Percentiles rank a stretch among this genome's conserved stretches.
Conservation (phyloP, 345 rosid species). For the Zanthoxylum bungeanum region DNA sequence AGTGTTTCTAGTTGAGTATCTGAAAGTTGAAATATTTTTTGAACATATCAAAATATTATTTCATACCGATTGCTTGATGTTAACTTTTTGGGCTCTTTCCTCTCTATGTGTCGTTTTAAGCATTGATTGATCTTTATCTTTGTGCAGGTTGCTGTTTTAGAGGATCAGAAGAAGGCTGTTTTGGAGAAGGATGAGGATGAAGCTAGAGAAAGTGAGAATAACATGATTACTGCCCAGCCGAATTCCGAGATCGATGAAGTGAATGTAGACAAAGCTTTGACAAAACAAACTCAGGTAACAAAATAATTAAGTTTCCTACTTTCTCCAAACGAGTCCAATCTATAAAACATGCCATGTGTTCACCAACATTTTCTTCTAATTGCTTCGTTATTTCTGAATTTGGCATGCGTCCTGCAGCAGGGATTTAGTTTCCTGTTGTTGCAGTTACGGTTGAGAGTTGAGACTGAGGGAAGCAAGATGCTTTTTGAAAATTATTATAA, state of each 20-base stretch:
- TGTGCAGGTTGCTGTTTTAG: slow-evolving; percentile 65
- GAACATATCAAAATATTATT: neutral
- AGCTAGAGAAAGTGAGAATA: slow-evolving; percentile 30
- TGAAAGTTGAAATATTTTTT: neutral
- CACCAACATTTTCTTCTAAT: neutral
- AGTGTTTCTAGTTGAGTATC: neutral
- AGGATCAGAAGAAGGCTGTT: slow-evolving; percentile 46
- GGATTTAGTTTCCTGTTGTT: no score
- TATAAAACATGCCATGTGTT: neutral
- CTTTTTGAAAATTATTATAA: no score
- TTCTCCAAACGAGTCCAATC: neutral
- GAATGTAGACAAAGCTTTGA: slow-evolving; percentile 23
- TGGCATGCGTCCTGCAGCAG: no score
- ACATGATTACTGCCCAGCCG: slow-evolving; percentile 24
- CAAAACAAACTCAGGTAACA: slow-evolving; percentile 39
- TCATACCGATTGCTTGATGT: neutral
- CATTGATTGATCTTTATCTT: slow-evolving; percentile 1
- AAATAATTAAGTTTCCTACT: neutral
- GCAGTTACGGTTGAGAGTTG: no score
- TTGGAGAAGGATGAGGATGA: slow-evolving; percentile 44
- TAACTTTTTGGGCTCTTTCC: neutral
- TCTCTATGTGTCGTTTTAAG: neutral
- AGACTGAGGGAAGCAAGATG: no score
- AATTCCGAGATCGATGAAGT: slow-evolving; percentile 35
- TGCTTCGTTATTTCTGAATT: no score